These are phyloP conservation scores for Eragrostis nindensis DNA, from an alignment of 176 grass and related monocot species.

Conservation along the genomic window DNA sequence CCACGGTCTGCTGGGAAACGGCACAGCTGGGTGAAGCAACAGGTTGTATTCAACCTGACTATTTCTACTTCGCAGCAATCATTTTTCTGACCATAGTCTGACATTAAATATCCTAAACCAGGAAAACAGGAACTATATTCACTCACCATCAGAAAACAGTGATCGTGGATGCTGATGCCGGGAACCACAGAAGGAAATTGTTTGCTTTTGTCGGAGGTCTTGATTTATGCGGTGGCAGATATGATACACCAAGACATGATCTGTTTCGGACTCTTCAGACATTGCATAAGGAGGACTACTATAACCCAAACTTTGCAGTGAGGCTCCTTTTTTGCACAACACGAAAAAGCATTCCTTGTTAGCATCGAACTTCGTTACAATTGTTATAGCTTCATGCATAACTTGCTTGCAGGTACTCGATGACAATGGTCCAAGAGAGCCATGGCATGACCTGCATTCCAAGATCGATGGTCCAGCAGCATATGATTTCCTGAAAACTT, in stretches of 20 bases:
- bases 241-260: conserved; percentile 76
- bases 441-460: conserved; percentile 86
- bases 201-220: conserved; percentile 94
- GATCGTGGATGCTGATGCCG: conserved; percentile 80
- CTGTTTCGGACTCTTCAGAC: conserved; percentile 74
- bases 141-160: conserved; percentile 97
- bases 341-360: neutral
- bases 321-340: neutral
- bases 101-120: conserved; percentile 36
- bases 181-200: conserved; percentile 67
- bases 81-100: conserved; percentile 9
- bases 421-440: conserved; percentile 69
- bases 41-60: conserved; percentile 42
- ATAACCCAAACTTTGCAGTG: conserved; percentile 92
- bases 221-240: conserved; percentile 90
- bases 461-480: conserved; percentile 81
- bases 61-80: neutral
- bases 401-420: conserved; percentile 47
- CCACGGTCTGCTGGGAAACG: conserved; percentile 78
- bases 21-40: conserved; percentile 75
- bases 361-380: neutral
- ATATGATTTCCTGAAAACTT: conserved; percentile 76
- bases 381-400: neutral
- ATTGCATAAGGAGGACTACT: conserved; percentile 90
- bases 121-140: conserved; percentile 94